These are phyloP conservation scores for Lentinus tigrinus DNA, from an alignment of 768 basidiomycete species.

Conservation along the genomic window DNA sequence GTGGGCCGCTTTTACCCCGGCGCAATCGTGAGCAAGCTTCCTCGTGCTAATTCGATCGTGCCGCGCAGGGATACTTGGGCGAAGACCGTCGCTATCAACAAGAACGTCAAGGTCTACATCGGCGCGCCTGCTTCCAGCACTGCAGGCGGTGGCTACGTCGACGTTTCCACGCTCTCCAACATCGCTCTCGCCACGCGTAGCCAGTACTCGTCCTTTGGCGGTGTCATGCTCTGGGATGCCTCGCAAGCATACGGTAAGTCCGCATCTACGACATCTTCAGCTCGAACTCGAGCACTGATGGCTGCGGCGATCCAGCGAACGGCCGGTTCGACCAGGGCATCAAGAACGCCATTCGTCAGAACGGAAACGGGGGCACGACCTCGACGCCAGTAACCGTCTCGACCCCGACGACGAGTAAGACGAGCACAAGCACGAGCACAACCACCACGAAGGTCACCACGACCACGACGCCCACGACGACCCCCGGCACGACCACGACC, in stretches of 20 bases:
- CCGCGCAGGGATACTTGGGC: constrained; percentile 62
- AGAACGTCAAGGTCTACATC: constrained; percentile 63
- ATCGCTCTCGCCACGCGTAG: constrained; percentile 51
- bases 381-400: not conserved
- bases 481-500: constrained; percentile 9
- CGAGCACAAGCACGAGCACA: not conserved
- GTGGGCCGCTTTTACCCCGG: no score
- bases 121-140: constrained; percentile 59
- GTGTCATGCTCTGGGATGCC: constrained; percentile 48
- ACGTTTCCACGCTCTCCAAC: constrained; percentile 42
- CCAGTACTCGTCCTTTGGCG: constrained; percentile 66
- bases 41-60: no score
- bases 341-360: constrained; percentile 22
- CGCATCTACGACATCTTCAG: not conserved
- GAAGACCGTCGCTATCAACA: constrained; percentile 53
- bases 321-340: constrained; percentile 24
- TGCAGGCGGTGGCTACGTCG: constrained; percentile 64
- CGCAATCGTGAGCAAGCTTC: no score
- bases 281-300: constrained; percentile 10
- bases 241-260: constrained; percentile 21
- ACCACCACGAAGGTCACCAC: constrained; percentile 4
- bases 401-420: constrained; percentile 11
- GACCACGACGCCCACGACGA: constrained; percentile 5
- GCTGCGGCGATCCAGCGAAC: constrained; percentile 14
- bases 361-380: constrained; percentile 1